phyloP scores from a whole-genome alignment of 2,329 filamentous ascomycete genomes.

The Ophiocordyceps robertsii region DNA sequence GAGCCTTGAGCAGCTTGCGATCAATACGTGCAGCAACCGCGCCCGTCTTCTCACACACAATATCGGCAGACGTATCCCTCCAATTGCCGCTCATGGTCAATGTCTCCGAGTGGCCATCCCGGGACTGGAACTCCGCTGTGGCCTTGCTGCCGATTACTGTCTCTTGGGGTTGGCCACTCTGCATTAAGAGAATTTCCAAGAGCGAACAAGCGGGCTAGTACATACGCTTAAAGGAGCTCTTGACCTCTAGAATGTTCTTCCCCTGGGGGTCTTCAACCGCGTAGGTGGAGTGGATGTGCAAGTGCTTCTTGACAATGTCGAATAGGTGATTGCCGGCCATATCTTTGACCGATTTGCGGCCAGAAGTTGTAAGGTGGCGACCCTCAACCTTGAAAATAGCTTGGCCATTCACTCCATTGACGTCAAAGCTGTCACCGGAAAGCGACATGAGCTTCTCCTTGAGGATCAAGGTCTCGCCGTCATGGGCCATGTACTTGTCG shows the following conservation, averaged over 20 bases:
- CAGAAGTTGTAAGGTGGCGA: constrained; percentile 35
- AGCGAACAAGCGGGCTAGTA: not conserved
- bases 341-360: constrained; percentile 43
- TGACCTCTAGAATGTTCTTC: constrained; percentile 7
- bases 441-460: constrained; percentile 50
- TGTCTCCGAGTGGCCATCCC: constrained; percentile 25
- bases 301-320: constrained; percentile 39
- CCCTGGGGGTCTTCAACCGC: constrained; percentile 30
- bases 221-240: not conserved
- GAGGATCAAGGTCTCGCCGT: constrained; percentile 37
- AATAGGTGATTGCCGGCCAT: constrained; percentile 40
- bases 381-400: constrained; percentile 43
- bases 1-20: constrained; percentile 37
- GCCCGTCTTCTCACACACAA: constrained; percentile 36
- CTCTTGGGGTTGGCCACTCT: not conserved
- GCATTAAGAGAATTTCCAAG: not conserved
- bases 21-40: constrained; percentile 43
- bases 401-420: constrained; percentile 39
- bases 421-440: constrained; percentile 50
- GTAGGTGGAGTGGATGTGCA: constrained; percentile 38
- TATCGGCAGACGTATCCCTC: constrained; percentile 42
- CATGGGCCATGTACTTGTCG: constrained; percentile 20
- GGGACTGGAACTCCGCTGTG: constrained; percentile 42
- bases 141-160: constrained; percentile 40
- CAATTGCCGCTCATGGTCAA: constrained; percentile 49